These are phyloP conservation scores for Fagopyrum tataricum DNA, from an alignment of 148 eudicot species.

Conservation along the genomic window DNA sequence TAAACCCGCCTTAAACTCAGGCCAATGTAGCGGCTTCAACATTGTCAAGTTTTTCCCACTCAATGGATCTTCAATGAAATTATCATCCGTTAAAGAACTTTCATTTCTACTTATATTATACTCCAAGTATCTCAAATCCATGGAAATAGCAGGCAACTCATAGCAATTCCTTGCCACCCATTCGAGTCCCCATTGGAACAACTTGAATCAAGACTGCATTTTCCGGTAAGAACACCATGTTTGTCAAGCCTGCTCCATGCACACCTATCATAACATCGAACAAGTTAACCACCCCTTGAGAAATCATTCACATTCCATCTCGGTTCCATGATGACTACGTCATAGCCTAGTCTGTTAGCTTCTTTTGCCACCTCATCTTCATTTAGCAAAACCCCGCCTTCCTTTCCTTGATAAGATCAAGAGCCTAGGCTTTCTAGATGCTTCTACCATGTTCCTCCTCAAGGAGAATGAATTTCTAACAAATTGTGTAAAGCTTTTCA, in stretches of 20 bases:
- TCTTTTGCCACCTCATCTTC: slow-evolving; percentile 25
- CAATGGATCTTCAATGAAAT: neutral
- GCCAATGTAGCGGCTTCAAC: slow-evolving; percentile 1
- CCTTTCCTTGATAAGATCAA: slow-evolving; percentile 38
- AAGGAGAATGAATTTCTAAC: slow-evolving; percentile 30
- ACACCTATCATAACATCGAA: slow-evolving; percentile 61
- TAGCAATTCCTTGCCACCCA: slow-evolving; percentile 28
- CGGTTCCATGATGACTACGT: slow-evolving; percentile 36
- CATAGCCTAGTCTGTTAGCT: slow-evolving; percentile 35
- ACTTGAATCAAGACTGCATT: slow-evolving; percentile 52
- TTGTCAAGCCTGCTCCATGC: slow-evolving; percentile 76
- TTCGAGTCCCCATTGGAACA: slow-evolving; percentile 41
- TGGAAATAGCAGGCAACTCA: slow-evolving; percentile 36
- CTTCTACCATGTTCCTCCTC: slow-evolving; percentile 21
- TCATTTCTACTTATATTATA: slow-evolving; percentile 30
- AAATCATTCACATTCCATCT: slow-evolving; percentile 11
- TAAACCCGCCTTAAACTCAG: neutral
- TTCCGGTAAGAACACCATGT: slow-evolving; percentile 48
- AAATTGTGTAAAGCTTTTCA: slow-evolving; percentile 30
- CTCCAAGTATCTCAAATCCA: slow-evolving; percentile 50
- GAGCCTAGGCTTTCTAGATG: slow-evolving; percentile 32
- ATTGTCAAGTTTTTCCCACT: neutral
- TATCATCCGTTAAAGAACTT: neutral
- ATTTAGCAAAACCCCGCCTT: slow-evolving; percentile 32
- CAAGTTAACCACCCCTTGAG: slow-evolving; percentile 40